Conservation (phyloP, 345 rosid species). For the Pugionium dolabratum region DNA sequence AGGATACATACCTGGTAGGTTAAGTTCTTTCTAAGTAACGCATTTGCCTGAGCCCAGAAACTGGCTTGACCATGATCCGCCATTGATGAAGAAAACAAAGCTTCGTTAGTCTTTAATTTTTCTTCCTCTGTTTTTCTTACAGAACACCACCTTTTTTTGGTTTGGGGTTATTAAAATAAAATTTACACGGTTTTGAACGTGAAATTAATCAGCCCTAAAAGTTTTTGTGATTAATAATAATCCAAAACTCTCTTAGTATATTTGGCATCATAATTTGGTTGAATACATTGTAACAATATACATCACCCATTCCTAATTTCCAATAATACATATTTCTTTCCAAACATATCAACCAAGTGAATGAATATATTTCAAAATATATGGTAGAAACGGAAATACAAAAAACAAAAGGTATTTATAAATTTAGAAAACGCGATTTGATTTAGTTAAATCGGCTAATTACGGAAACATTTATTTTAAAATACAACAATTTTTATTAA, state of each 20-base stretch:
- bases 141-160: neutral
- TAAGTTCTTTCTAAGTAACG: conserved; percentile 80
- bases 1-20: conserved; percentile 62
- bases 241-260: neutral
- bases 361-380: conserved; percentile 9
- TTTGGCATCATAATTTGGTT: conserved; percentile 3
- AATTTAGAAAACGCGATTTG: conserved; percentile 24
- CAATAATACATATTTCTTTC: conserved; percentile 7
- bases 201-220: neutral
- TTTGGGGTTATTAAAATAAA: neutral
- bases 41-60: conserved; percentile 75
- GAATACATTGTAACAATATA: conserved; percentile 20
- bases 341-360: neutral
- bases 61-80: conserved; percentile 52
- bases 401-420: neutral
- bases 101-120: conserved; percentile 6
- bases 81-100: conserved; percentile 43
- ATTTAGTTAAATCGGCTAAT: neutral
- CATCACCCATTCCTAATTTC: neutral
- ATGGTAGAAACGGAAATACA: neutral
- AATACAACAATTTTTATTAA: neutral
- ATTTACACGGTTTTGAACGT: neutral
- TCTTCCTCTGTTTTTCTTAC: conserved; percentile 14
- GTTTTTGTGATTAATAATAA: neutral
- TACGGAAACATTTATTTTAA: neutral